Evolutionary conservation across 2,329 filamentous ascomycete genomes (phyloP).

Genomic region (Claviceps cyperi): DNA sequence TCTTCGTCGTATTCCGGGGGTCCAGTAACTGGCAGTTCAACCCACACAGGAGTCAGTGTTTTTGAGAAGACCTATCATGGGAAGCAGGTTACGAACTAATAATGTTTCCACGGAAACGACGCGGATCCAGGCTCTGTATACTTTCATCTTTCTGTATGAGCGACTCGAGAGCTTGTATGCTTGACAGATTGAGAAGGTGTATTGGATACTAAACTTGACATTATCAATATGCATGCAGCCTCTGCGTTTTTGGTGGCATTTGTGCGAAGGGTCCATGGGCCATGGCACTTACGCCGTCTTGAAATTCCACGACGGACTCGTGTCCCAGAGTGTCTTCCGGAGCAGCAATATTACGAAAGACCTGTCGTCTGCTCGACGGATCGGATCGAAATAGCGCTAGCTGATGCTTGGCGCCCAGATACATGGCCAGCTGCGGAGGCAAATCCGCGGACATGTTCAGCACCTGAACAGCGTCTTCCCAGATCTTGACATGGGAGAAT

Average conservation of each 20-base stretch:
- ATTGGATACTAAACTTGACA: conserved; percentile 43
- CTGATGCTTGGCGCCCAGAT: conserved; percentile 51
- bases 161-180: conserved; percentile 44
- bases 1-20: conserved; percentile 54
- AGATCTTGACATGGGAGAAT: conserved; percentile 48
- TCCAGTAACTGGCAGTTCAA: conserved; percentile 37
- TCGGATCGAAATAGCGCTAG: conserved; percentile 57
- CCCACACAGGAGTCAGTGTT: neutral
- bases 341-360: conserved; percentile 43
- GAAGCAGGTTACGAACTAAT: conserved; percentile 31
- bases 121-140: conserved; percentile 39
- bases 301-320: conserved; percentile 51
- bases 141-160: conserved; percentile 36
- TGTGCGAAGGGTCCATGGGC: neutral
- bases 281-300: conserved; percentile 45
- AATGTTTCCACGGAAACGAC: conserved; percentile 59
- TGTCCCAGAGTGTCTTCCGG: conserved; percentile 43
- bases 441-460: conserved; percentile 45
- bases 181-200: conserved; percentile 51
- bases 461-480: conserved; percentile 41
- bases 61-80: neutral
- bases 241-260: neutral
- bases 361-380: conserved; percentile 38
- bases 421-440: conserved; percentile 46
- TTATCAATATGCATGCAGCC: neutral